Percentiles rank a stretch among this genome's conserved stretches.
phyloP scores from a whole-genome alignment of 805 yeast species.

The Brettanomyces custersianus region DNA sequence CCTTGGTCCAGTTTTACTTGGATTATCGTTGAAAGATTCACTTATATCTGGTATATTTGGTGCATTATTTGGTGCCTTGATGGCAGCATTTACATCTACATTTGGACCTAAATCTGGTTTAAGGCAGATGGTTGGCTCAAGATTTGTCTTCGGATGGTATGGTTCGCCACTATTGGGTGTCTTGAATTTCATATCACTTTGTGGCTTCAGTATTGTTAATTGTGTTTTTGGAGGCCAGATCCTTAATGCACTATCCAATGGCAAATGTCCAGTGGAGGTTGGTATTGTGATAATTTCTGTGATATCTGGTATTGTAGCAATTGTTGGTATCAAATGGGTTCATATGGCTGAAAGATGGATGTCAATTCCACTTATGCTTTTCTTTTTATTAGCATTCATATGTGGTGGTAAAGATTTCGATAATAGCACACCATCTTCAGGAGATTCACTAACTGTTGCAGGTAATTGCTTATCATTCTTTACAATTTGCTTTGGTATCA shows the following conservation, averaged over 20 bases:
- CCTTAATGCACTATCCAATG: slow-evolving; percentile 51
- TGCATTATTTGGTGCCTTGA: slow-evolving; percentile 50
- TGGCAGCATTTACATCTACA: slow-evolving; percentile 67
- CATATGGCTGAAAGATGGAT: slow-evolving; percentile 51
- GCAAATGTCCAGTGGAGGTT: slow-evolving; percentile 51
- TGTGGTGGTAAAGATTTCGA: slow-evolving; percentile 44
- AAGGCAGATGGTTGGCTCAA: slow-evolving; percentile 70
- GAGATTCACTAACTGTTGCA: slow-evolving; percentile 31
- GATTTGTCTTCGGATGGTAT: slow-evolving; percentile 77
- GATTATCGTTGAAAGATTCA: slow-evolving; percentile 50
- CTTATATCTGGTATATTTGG: slow-evolving; percentile 53
- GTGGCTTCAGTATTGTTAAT: slow-evolving; percentile 66
- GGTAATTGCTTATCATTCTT: slow-evolving; percentile 62
- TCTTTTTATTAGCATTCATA: slow-evolving; percentile 54
- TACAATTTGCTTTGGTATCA: slow-evolving; percentile 56
- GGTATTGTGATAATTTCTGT: slow-evolving; percentile 62
- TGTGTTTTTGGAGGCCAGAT: slow-evolving; percentile 77
- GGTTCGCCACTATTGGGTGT: slow-evolving; percentile 60
- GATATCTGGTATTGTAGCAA: slow-evolving; percentile 49
- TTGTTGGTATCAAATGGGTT: slow-evolving; percentile 62
- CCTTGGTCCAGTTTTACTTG: slow-evolving; percentile 56
- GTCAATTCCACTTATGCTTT: slow-evolving; percentile 52
- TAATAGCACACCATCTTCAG: slow-evolving; percentile 23
- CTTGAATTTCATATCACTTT: slow-evolving; percentile 50
- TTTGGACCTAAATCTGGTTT: slow-evolving; percentile 83